Evolutionary conservation across 2,329 filamentous ascomycete genomes (phyloP).

Genomic region (Aspergillus sclerotialis): DNA sequence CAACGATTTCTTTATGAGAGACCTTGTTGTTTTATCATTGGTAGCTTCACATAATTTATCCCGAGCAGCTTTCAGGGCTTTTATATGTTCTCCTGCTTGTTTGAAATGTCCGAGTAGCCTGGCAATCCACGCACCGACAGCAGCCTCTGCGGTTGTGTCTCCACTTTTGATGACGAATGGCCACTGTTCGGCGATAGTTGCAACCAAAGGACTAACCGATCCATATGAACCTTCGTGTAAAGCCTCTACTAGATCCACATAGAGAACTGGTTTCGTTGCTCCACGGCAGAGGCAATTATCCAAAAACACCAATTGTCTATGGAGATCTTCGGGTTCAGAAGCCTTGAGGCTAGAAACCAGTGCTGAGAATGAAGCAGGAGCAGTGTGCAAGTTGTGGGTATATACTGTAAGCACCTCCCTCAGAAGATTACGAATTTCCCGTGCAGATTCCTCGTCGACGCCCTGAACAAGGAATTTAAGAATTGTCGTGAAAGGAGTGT

Average conservation of each 20-base stretch:
- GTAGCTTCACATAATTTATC: constrained; percentile 37
- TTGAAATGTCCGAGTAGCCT: constrained; percentile 50
- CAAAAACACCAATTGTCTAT: constrained; percentile 60
- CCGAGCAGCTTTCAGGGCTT: constrained; percentile 40
- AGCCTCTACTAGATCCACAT: constrained; percentile 52
- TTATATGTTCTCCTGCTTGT: constrained; percentile 45
- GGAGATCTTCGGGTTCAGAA: constrained; percentile 23
- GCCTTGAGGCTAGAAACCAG: constrained; percentile 31
- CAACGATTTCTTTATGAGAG: constrained; percentile 27
- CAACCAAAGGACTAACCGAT: constrained; percentile 57
- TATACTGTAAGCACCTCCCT: constrained; percentile 29
- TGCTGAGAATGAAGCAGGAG: constrained; percentile 28
- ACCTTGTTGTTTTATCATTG: constrained; percentile 33
- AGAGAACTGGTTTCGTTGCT: constrained; percentile 70
- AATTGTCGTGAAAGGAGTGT: constrained; percentile 35
- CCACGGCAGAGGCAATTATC: constrained; percentile 78
- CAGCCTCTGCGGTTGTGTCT: constrained; percentile 35
- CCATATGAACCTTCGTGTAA: constrained; percentile 25
- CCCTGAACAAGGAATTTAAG: constrained; percentile 30
- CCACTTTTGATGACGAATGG: constrained; percentile 56
- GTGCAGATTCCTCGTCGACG: constrained; percentile 22
- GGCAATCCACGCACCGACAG: constrained; percentile 54
- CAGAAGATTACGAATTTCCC: constrained; percentile 27
- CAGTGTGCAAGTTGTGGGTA: constrained; percentile 28
- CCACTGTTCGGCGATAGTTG: constrained; percentile 71